Percentiles rank a stretch among this genome's conserved stretches.
phyloP scores from a whole-genome alignment of 179 eudicot genomes.

The Heliamphora ciliata region DNA sequence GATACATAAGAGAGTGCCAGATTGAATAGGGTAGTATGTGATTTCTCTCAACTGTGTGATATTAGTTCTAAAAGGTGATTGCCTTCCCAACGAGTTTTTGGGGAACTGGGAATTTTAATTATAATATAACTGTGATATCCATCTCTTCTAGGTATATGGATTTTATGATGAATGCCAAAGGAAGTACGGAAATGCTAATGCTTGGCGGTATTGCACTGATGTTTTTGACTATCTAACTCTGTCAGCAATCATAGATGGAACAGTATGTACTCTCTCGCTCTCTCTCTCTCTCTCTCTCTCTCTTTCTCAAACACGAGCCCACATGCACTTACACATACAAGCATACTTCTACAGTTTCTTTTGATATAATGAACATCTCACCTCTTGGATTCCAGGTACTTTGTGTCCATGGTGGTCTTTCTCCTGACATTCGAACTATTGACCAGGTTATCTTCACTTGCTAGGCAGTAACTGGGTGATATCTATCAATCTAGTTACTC shows the following conservation, averaged over 20 bases:
- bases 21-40: neutral
- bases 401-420: constrained; percentile 98
- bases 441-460: constrained; percentile 63
- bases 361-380: neutral
- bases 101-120: neutral
- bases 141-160: constrained; percentile 68
- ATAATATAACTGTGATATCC: neutral
- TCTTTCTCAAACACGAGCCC: neutral
- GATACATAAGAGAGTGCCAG: neutral
- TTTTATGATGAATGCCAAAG: constrained; percentile 98
- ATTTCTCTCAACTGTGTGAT: neutral
- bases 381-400: constrained; percentile 53
- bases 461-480: neutral
- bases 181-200: constrained; percentile 99
- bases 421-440: constrained; percentile 89
- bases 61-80: neutral
- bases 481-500: no score
- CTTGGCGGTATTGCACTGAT: constrained; percentile 99
- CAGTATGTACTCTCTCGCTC: constrained; percentile 41
- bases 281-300: neutral
- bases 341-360: neutral
- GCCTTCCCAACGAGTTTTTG: neutral
- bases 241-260: constrained; percentile 96
- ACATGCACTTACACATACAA: neutral
- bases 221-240: constrained; percentile 94